Conservation (phyloP, 2,329 filamentous ascomycete species). For the Cladosporium sp. region DNA sequence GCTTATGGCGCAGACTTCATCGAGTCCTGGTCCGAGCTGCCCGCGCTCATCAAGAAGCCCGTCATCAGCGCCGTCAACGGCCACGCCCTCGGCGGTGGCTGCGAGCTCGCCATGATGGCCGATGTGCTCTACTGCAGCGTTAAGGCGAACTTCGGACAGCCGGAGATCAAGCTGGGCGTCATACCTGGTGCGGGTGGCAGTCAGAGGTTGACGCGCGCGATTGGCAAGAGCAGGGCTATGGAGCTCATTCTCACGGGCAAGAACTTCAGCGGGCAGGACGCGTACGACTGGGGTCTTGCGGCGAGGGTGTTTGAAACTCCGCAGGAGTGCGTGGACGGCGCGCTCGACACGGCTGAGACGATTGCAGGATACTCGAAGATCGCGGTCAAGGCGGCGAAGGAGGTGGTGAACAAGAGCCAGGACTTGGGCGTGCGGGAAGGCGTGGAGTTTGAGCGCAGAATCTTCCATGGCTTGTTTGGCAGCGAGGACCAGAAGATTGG, state of each 20-base stretch:
- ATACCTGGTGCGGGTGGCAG: constrained; percentile 91
- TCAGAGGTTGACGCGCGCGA: constrained; percentile 77
- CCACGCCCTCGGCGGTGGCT: constrained; percentile 91
- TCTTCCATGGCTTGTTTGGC: constrained; percentile 93
- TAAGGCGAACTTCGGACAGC: constrained; percentile 88
- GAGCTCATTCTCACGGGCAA: constrained; percentile 85
- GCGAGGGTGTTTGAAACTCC: constrained; percentile 77
- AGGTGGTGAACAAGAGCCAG: constrained; percentile 99
- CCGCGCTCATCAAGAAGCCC: constrained; percentile 84
- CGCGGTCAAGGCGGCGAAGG: constrained; percentile 87
- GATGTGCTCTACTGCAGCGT: constrained; percentile 91
- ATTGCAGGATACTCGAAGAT: constrained; percentile 86
- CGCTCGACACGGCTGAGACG: constrained; percentile 79
- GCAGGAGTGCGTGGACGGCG: constrained; percentile 78
- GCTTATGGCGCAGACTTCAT: constrained; percentile 93
- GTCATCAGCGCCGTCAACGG: constrained; percentile 93
- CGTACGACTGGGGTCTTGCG: constrained; percentile 86
- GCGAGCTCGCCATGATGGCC: constrained; percentile 96
- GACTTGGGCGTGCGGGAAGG: constrained; percentile 84
- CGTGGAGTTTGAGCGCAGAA: constrained; percentile 87
- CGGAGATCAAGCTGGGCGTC: constrained; percentile 91
- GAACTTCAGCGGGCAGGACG: constrained; percentile 80
- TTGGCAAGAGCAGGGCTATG: constrained; percentile 76
- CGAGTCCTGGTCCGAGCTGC: constrained; percentile 86
- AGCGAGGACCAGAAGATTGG: constrained; percentile 94